Conservation (phyloP, 192 early-diverging fungal genomes). For the Coemansia sp. region DNA sequence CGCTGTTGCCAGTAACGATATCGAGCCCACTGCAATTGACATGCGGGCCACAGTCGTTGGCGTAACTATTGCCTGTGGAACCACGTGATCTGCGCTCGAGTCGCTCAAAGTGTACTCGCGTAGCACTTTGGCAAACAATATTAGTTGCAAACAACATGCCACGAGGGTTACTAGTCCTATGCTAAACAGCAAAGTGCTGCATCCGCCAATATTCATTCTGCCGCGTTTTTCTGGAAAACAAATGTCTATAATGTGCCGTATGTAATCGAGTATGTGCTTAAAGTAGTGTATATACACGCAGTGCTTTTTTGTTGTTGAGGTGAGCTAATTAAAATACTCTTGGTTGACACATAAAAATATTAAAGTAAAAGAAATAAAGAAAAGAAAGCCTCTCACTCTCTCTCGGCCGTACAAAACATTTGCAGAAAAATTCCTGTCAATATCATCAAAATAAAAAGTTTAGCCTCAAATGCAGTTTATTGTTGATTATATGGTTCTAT, state of each 20-base stretch:
- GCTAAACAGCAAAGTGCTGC: slow-evolving; percentile 39
- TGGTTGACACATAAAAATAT: neutral
- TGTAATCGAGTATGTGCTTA: neutral
- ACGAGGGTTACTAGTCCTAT: slow-evolving; percentile 28
- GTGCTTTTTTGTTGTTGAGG: neutral
- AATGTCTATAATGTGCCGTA: neutral
- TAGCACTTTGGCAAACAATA: slow-evolving; percentile 16
- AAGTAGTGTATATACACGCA: neutral
- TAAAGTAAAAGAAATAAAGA: neutral
- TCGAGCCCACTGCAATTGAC: slow-evolving; percentile 10
- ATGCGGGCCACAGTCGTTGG: slow-evolving; percentile 13
- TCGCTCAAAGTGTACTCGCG: neutral
- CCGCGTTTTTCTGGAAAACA: too few relatives aligned
- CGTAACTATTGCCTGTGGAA: neutral
- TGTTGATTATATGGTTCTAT: neutral
- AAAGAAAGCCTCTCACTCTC: neutral
- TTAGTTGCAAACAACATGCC: slow-evolving; percentile 26
- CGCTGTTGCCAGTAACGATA: slow-evolving; percentile 12
- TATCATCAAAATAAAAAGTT: slow-evolving; percentile 3
- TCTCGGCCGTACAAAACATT: slow-evolving; percentile 1
- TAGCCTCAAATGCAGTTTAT: neutral
- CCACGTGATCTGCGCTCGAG: neutral
- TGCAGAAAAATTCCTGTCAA: neutral
- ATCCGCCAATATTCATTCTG: slow-evolving; percentile 31
- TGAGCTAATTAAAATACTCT: neutral